Conservation (phyloP, 2,329 filamentous ascomycete species). For the Neonectria hederae region DNA sequence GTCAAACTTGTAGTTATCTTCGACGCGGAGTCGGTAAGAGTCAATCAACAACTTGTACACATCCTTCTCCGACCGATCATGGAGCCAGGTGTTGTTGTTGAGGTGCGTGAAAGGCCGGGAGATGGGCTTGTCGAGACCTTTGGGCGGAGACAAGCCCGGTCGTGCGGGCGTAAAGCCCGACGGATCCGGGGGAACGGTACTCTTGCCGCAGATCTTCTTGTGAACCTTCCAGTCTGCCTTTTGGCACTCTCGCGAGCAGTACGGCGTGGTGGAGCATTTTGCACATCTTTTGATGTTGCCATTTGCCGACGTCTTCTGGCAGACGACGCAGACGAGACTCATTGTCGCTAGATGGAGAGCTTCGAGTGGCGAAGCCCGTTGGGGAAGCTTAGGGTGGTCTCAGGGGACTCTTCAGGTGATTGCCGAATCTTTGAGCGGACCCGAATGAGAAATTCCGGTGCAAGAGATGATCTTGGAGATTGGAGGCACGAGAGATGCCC, state of each 20-base stretch:
- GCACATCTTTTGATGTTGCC: conserved; percentile 53
- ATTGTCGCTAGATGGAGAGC: background rate
- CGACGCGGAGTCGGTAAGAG: conserved; percentile 57
- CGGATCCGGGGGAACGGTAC: background rate
- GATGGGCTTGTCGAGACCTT: conserved; percentile 44
- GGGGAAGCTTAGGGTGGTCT: background rate
- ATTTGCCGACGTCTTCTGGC: conserved; percentile 42
- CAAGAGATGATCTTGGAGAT: background rate
- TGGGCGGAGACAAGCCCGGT: conserved; percentile 33
- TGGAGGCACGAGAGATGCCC: background rate
- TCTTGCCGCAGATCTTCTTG: conserved; percentile 53
- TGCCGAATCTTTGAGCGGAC: background rate
- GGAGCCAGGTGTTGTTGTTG: conserved; percentile 52
- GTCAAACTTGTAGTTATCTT: conserved; percentile 47
- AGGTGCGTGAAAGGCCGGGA: conserved; percentile 53
- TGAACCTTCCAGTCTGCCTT: conserved; percentile 61
- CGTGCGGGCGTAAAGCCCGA: background rate
- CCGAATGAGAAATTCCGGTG: background rate
- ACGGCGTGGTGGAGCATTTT: conserved; percentile 56
- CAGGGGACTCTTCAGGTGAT: background rate
- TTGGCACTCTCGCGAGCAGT: conserved; percentile 64
- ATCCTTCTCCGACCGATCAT: conserved; percentile 54
- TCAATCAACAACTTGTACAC: conserved; percentile 59
- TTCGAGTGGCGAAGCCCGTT: background rate
- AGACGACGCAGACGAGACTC: conserved; percentile 37